Evolutionary conservation across 2,329 filamentous ascomycete species (phyloP).

Genomic region (Penicillium thymicola): DNA sequence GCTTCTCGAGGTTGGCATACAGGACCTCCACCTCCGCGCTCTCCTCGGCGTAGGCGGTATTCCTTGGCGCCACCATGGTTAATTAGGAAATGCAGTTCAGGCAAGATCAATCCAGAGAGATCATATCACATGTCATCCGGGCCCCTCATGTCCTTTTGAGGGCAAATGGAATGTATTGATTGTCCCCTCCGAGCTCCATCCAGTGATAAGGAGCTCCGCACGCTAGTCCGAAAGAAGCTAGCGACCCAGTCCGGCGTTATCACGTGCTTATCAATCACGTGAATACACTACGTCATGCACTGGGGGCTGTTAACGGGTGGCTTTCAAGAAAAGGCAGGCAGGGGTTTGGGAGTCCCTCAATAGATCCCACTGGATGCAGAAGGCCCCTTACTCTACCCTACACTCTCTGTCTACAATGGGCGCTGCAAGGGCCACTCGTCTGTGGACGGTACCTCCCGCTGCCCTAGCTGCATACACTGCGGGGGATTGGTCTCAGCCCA

Average conservation of each 20-base stretch:
- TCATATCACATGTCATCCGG: slow-evolving; percentile 17
- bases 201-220: slow-evolving; percentile 19
- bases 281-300: slow-evolving; percentile 25
- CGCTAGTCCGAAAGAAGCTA: slow-evolving; percentile 21
- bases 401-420: slow-evolving; percentile 32
- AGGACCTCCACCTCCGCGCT: slow-evolving; percentile 66
- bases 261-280: background rate
- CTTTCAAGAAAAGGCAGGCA: slow-evolving; percentile 9
- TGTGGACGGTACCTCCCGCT: slow-evolving; percentile 38
- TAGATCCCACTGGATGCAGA: slow-evolving; percentile 22
- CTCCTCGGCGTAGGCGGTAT: slow-evolving; percentile 61
- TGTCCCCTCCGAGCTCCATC: slow-evolving; percentile 5
- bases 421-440: slow-evolving; percentile 30
- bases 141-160: slow-evolving; percentile 1
- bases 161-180: background rate
- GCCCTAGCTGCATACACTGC: slow-evolving; percentile 30
- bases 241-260: background rate
- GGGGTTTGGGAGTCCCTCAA: slow-evolving; percentile 18
- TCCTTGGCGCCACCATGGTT: slow-evolving; percentile 54
- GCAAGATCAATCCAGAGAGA: slow-evolving; percentile 16
- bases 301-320: background rate
- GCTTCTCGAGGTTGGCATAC: slow-evolving; percentile 77
- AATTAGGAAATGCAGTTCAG: slow-evolving; percentile 8
- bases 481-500: slow-evolving; percentile 25
- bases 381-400: slow-evolving; percentile 11